Conservation (phyloP, 306 rosid genomes). For the Mimosa pudica region DNA sequence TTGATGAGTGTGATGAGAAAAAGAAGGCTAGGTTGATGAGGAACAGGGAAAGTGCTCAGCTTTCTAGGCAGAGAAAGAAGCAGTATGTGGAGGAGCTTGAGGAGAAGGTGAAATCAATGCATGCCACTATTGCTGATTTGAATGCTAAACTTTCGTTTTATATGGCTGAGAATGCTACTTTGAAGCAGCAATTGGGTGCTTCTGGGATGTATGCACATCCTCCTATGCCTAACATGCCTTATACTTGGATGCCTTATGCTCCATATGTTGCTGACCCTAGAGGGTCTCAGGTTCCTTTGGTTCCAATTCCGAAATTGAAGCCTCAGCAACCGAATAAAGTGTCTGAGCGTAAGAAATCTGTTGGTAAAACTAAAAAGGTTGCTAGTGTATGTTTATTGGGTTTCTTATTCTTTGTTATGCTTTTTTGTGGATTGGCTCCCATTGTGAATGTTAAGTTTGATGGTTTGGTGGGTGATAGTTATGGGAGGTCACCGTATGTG, state of each 20-base stretch:
- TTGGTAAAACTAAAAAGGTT: constrained; percentile 88
- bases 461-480: constrained; percentile 49
- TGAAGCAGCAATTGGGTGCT: constrained; percentile 81
- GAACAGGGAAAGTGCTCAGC: constrained; percentile 97
- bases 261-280: constrained; percentile 78
- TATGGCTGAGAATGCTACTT: constrained; percentile 84
- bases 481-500: constrained; percentile 49
- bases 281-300: constrained; percentile 88
- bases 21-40: constrained; percentile 81
- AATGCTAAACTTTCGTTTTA: constrained; percentile 64
- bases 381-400: constrained; percentile 95
- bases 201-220: constrained; percentile 81
- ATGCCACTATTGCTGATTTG: constrained; percentile 81
- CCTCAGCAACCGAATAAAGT: constrained; percentile 61
- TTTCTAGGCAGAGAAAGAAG: constrained; percentile 97
- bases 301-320: constrained; percentile 91
- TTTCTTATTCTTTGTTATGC: constrained; percentile 69
- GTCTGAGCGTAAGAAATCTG: constrained; percentile 58
- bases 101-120: constrained; percentile 83
- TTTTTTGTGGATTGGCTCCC: constrained; percentile 86
- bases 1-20: constrained; percentile 61
- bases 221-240: constrained; percentile 66
- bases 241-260: constrained; percentile 80
- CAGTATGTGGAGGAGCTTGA: constrained; percentile 96
- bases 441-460: constrained; percentile 60